Percentiles rank a stretch among this genome's conserved stretches.
These are phyloP conservation scores for Apiospora koreana DNA, from an alignment of 2,329 filamentous ascomycete species.

Conservation along the genomic window DNA sequence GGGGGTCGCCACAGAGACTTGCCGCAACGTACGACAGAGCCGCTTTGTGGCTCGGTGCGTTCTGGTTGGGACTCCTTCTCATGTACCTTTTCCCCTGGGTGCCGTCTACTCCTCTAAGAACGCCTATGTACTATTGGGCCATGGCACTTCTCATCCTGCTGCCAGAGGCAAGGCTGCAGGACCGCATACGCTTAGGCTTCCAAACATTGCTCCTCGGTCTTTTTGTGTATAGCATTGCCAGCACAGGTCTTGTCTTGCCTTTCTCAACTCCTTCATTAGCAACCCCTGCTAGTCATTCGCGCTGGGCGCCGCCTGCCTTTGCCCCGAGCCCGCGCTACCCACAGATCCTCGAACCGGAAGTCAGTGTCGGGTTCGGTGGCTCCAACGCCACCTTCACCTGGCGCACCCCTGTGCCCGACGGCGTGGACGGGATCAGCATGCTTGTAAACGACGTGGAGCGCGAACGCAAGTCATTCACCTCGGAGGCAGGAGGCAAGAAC, in stretches of 20 bases:
- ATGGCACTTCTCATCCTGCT: slow-evolving; percentile 61
- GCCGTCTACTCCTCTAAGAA: slow-evolving; percentile 50
- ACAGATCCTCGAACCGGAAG: slow-evolving; percentile 17
- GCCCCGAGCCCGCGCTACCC: background rate
- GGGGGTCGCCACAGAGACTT: slow-evolving; percentile 56
- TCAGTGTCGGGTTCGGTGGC: slow-evolving; percentile 11
- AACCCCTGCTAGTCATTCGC: background rate
- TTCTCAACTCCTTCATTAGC: slow-evolving; percentile 2
- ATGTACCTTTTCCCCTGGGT: slow-evolving; percentile 74
- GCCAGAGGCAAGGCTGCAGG: background rate
- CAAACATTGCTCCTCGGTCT: slow-evolving; percentile 73
- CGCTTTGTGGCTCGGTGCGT: slow-evolving; percentile 67
- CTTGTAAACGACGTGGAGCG: slow-evolving; percentile 17
- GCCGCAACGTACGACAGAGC: slow-evolving; percentile 70
- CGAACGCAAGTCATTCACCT: background rate
- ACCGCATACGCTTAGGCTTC: background rate
- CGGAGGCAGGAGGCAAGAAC: background rate
- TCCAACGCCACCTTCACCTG: slow-evolving; percentile 17
- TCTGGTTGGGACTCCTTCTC: slow-evolving; percentile 72
- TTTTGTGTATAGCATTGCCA: slow-evolving; percentile 71
- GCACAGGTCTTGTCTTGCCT: slow-evolving; percentile 5
- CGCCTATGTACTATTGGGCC: slow-evolving; percentile 61
- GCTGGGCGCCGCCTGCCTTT: background rate
- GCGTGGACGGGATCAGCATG: slow-evolving; percentile 16
- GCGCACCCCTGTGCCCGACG: slow-evolving; percentile 6